Evolutionary conservation across 169 alveolate genomes (phyloP), one percentile per base, ranked within the genome.

Genomic region (Sarcocystis neurona): DNA sequence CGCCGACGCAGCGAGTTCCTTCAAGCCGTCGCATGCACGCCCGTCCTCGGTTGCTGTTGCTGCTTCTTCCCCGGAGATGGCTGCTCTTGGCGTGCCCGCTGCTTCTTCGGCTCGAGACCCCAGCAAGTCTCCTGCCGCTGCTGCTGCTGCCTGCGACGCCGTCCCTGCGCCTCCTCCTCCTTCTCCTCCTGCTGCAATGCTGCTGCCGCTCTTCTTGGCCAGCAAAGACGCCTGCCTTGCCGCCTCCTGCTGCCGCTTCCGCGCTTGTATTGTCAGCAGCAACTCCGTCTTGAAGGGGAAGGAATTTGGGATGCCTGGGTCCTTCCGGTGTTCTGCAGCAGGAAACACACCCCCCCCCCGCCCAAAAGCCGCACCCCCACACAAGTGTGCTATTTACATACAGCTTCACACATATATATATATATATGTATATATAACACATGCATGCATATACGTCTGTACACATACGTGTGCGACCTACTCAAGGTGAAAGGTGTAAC

Each of bases 221-320:
- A 47, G n/a, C n/a, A n/a, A n/a, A n/a, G n/a, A n/a, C n/a, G n/a
- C n/a, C n/a, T 46, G 88, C 60, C 75, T 92, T 79, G 87, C 88
- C 82, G 84, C 85, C 79, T 88, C 89, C 92, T 92, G 89, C 93
- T 87, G 86, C 63, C 63, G 82, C 84, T 91, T 91, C 84, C 86
- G 88, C 60, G 63, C 93, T 84, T 94, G 94, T 78, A 84, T 90
- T 50, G 82, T 90, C 91, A 30, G 92, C 37, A 41, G 90, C 87
- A 93, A 66, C 43, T 91, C 95, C 46, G 93, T 93, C 90, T 97
- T 96, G 87, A 92, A 94, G 10, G 97, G 97, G 90, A 94, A 94
- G 37, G 96, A 75, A 86, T 96, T 96, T 23, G 99, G 99, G 34
- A 96, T 91, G 30, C 94, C 96, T 34, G 96, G 91, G 43, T 94